A percentile compares a stretch with the other conserved stretches of the same genome.
These are phyloP conservation scores for Trypanosoma brucei DNA, from an alignment of 208 protist species.

Conservation along the genomic window DNA sequence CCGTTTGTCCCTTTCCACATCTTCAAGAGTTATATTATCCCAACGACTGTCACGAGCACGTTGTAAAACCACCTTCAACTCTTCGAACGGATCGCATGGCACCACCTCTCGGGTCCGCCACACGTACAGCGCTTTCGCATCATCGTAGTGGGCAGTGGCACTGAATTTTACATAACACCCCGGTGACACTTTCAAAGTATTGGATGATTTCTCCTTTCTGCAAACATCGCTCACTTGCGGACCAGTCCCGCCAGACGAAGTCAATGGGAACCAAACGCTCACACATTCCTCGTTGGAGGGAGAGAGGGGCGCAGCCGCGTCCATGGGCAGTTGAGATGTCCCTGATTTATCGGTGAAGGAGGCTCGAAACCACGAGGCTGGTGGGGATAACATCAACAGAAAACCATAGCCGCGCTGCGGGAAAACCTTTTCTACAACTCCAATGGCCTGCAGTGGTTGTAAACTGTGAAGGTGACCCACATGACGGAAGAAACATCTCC, in stretches of 20 bases:
- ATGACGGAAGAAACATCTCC: not conserved
- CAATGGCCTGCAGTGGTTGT: conserved; percentile 11
- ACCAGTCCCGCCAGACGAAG: not conserved
- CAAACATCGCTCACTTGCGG: not conserved
- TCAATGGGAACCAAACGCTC: conserved; percentile 20
- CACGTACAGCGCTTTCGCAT: not conserved
- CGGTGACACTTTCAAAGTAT: not conserved
- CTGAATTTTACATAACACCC: conserved; percentile 16
- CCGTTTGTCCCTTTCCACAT: conserved; percentile 11
- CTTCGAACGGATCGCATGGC: conserved; percentile 9
- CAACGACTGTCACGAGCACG: conserved; percentile 12
- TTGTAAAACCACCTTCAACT: conserved; percentile 6
- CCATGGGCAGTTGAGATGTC: not conserved
- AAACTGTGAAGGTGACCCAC: not conserved
- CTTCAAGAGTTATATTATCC: conserved; percentile 15
- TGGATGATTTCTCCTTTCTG: too few relatives aligned
- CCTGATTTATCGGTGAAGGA: too few relatives aligned
- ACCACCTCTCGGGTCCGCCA: conserved; percentile 14
- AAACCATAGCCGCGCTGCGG: conserved; percentile 21
- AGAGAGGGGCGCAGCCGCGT: not conserved
- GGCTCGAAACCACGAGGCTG: not conserved
- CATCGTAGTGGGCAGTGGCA: conserved; percentile 13
- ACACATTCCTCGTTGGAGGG: not conserved
- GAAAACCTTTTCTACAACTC: conserved; percentile 17
- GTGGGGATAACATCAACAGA: conserved; percentile 7